Evolutionary conservation across 2,329 filamentous ascomycete species (phyloP), one percentile per base, ranked within the genome.

Genomic region (Botrytis paeoniae): DNA sequence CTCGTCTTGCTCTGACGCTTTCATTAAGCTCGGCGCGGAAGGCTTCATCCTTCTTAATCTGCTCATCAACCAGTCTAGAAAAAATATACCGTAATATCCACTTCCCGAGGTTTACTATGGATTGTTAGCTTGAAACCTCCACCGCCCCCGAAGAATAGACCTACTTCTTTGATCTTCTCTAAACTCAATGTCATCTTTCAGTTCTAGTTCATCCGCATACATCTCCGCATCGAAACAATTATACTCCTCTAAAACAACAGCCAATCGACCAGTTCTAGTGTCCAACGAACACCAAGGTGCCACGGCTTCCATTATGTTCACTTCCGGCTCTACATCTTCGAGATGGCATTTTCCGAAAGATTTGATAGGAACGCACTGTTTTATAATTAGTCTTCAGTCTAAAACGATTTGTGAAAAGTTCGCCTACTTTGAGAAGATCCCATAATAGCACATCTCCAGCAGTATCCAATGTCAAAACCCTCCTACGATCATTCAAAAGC

Each of bases 201-300:
- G 78, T 59, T 90, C 86, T 51, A 97, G 84, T 82, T 98, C 95
- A 80, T 99, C 96, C 1, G 94, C 95, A 81, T 99, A 99, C 82
- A 97, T 92, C 80, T 99, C 96, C 25, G 95, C 96, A 82, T 99
- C 96, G 78, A 99, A 99, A 81, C 95, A 98, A 78, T 97, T 97
- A 79, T 96, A 97, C 59, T 95, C 93, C 80, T 99, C 96, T 29
- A 99, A 83, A 29, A 97, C 91, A 4, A 98, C 95, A 3, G 94
- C 95, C 72, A 99, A 85, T 75, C 93, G 94, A 51, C 96, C 96
- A 7, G 95, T 98, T 78, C 95, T 92, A 32, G 95, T 95, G 80
- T 99, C 94, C 70, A 98, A 92, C 2, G 93, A 93, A 81, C 96
- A 99, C 96, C 96, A 99, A 71, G 97, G 95, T 7, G 95, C 92